phyloP scores from a whole-genome alignment of 2,329 filamentous ascomycete species.

The Trichoderma sp. region DNA sequence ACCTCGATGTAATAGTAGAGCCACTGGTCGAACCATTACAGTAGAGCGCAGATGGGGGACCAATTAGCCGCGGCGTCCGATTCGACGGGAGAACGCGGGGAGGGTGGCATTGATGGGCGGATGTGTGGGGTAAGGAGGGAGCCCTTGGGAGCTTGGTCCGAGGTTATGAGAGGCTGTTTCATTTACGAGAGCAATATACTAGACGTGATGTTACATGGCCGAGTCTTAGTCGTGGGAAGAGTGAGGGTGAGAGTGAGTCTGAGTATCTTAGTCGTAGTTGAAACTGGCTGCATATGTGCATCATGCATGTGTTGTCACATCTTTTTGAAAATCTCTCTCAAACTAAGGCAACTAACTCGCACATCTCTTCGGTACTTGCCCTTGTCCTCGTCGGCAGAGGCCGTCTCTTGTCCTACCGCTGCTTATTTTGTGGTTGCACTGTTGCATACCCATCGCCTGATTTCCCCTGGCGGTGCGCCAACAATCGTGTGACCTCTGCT shows the following conservation, averaged over 20 bases:
- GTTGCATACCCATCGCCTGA: constrained; percentile 2
- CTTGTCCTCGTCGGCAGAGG: neutral
- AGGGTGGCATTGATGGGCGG: neutral
- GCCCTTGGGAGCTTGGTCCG: neutral
- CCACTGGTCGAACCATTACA: constrained; percentile 2
- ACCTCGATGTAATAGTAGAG: neutral
- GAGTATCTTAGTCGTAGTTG: too few relatives aligned
- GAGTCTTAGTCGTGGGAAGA: neutral
- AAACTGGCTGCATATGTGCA: neutral
- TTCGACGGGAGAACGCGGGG: constrained; percentile 20
- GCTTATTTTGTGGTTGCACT: neutral
- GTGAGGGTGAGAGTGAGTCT: too few relatives aligned
- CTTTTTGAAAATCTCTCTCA: neutral
- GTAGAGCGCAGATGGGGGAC: neutral
- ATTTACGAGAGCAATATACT: neutral
- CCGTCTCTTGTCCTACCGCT: neutral
- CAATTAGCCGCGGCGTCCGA: constrained; percentile 15
- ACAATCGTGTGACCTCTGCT: neutral
- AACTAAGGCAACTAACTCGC: too few relatives aligned
- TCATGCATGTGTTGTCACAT: neutral
- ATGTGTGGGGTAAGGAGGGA: neutral
- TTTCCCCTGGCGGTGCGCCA: neutral
- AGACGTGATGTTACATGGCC: neutral
- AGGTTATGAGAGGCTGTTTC: constrained; percentile 7
- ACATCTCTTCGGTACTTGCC: neutral